Evolutionary conservation across 345 rosid genomes (phyloP).

Genomic region (Aurinia saxatilis): DNA sequence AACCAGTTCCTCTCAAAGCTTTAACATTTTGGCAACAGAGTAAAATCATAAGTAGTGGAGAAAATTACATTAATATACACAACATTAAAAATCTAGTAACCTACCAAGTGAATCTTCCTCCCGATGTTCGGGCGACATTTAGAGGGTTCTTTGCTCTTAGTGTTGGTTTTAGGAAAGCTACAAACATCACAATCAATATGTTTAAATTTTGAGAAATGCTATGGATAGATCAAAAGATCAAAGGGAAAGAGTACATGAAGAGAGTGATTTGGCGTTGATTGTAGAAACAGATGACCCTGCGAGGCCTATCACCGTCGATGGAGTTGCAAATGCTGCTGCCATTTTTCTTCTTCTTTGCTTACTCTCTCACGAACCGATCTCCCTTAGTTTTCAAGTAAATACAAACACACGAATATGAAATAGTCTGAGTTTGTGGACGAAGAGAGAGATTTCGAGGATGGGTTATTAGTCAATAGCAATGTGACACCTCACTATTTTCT

Average conservation of each 20-base stretch:
- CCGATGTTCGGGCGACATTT: slow-evolving; percentile 36
- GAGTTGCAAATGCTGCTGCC: slow-evolving; percentile 58
- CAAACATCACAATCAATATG: not conserved
- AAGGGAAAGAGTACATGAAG: slow-evolving; percentile 40
- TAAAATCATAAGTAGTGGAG: not conserved
- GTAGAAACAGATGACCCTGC: slow-evolving; percentile 42
- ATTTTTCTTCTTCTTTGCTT: slow-evolving; percentile 21
- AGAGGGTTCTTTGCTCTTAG: slow-evolving; percentile 54
- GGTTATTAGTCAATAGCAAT: slow-evolving; percentile 37
- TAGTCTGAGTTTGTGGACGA: slow-evolving; percentile 40
- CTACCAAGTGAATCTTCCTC: slow-evolving; percentile 67
- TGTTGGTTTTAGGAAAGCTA: slow-evolving; percentile 56
- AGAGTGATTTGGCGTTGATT: slow-evolving; percentile 30
- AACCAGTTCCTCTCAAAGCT: slow-evolving; percentile 91
- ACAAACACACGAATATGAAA: not conserved
- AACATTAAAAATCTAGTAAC: not conserved
- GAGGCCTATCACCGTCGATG: slow-evolving; percentile 67
- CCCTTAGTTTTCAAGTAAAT: not conserved
- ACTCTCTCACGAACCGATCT: not conserved
- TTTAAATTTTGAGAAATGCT: too few species aligned
- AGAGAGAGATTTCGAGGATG: slow-evolving; percentile 41
- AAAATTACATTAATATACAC: not conserved
- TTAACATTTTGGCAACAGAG: not conserved
- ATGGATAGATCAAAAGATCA: too few species aligned
- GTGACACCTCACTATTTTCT: slow-evolving; percentile 42